Conservation (phyloP, 2,329 filamentous ascomycete genomes). For the Claviceps pusilla region DNA sequence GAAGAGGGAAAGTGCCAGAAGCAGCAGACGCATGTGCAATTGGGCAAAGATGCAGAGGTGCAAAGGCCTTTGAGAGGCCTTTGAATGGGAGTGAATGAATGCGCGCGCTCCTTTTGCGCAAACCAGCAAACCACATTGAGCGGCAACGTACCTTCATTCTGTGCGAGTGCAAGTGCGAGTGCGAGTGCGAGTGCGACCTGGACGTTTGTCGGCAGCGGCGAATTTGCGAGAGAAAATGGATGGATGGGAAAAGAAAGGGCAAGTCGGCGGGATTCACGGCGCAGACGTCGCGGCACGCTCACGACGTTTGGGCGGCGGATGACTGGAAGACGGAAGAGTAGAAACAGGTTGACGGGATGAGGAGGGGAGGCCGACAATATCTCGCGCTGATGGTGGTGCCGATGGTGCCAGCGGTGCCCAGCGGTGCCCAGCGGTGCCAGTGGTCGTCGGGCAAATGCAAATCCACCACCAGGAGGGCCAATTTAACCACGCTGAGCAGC, state of each 20-base stretch:
- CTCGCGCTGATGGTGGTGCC: background rate
- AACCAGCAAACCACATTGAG: background rate
- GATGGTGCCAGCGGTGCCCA: no score
- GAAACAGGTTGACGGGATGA: background rate
- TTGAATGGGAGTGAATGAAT: background rate
- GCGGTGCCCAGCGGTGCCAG: background rate
- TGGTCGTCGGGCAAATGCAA: background rate
- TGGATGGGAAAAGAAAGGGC: background rate
- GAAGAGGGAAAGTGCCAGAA: background rate
- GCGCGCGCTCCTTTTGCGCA: background rate
- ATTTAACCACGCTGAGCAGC: background rate
- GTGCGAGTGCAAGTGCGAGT: conserved; percentile 17
- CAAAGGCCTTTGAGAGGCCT: no score
- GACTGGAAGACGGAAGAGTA: background rate
- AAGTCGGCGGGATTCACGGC: background rate
- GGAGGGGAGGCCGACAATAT: background rate
- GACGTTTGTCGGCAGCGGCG: background rate
- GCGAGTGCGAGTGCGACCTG: background rate
- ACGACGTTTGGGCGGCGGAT: background rate
- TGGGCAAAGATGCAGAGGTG: background rate
- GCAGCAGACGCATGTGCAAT: background rate
- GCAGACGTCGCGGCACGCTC: background rate
- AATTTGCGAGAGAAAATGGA: background rate
- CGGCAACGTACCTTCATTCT: conserved; percentile 19
- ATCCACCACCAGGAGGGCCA: background rate